Percentiles rank a stretch among this genome's conserved stretches.
phyloP scores from a whole-genome alignment of 768 basidiomycete species.

The Boletus patriciae region DNA sequence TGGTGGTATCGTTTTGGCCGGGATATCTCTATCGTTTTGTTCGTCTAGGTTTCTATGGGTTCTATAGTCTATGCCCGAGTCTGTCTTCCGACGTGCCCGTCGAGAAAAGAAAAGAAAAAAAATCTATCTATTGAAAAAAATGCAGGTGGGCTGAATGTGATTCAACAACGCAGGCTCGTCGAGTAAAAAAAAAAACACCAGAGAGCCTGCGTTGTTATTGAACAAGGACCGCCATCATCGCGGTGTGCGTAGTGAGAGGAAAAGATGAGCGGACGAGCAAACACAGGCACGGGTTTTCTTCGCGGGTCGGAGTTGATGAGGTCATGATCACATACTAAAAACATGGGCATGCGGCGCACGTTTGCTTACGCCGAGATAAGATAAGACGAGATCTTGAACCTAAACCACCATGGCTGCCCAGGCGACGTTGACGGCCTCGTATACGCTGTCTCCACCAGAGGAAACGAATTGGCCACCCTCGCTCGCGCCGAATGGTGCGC shows the following conservation, averaged over 20 bases:
- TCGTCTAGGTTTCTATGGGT: slow-evolving; percentile 8
- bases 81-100: background rate
- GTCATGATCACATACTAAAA: background rate
- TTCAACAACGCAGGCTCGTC: slow-evolving; percentile 23
- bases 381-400: slow-evolving; percentile 19
- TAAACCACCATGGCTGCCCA: slow-evolving; percentile 15
- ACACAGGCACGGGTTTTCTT: background rate
- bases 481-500: slow-evolving; percentile 24
- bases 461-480: slow-evolving; percentile 15
- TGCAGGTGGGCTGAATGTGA: background rate
- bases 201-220: slow-evolving; percentile 51
- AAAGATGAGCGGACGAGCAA: background rate
- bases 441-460: slow-evolving; percentile 25
- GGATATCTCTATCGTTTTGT: slow-evolving; percentile 9
- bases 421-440: slow-evolving; percentile 20
- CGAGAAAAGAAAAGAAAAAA: background rate
- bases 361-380: slow-evolving; percentile 21
- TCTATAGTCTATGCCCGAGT: slow-evolving; percentile 18
- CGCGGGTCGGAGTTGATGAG: slow-evolving; percentile 15
- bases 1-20: slow-evolving; percentile 8
- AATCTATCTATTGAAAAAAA: slow-evolving; percentile 2
- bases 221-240: slow-evolving; percentile 52
- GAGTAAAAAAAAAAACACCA: slow-evolving; percentile 7
- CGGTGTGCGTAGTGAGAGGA: slow-evolving; percentile 10
- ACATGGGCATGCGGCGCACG: slow-evolving; percentile 3